These are phyloP conservation scores for Pseudocercospora eumusae DNA, from an alignment of 2,329 filamentous ascomycete genomes.

Conservation along the genomic window DNA sequence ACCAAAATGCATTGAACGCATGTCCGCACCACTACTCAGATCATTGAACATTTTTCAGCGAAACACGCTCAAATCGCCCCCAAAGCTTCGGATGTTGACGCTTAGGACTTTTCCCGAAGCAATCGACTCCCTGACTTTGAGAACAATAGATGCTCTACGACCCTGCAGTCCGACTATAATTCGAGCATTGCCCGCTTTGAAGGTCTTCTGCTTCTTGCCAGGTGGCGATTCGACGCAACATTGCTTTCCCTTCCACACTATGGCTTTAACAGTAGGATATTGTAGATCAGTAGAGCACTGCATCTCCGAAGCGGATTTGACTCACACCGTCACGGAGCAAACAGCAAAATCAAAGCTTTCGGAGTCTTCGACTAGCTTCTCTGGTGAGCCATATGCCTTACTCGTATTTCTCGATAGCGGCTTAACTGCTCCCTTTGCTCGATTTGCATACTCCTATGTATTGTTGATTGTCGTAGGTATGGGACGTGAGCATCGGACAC, in stretches of 20 bases:
- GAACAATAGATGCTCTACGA: constrained; percentile 42
- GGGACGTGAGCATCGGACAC: constrained; percentile 7
- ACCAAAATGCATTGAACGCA: constrained; percentile 15
- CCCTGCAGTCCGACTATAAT: constrained; percentile 53
- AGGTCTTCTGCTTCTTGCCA: constrained; percentile 48
- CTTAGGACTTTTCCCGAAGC: constrained; percentile 42
- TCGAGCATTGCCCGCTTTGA: constrained; percentile 42
- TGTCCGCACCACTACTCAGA: constrained; percentile 5
- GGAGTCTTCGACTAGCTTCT: constrained; percentile 47
- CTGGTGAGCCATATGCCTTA: constrained; percentile 47
- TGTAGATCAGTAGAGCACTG: constrained; percentile 39
- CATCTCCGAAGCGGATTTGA: neutral
- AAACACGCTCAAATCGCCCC: constrained; percentile 3
- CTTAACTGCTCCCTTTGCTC: constrained; percentile 12
- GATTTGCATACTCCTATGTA: constrained; percentile 15
- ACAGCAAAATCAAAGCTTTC: constrained; percentile 50
- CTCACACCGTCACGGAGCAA: constrained; percentile 44
- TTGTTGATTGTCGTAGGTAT: constrained; percentile 11
- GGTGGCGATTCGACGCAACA: constrained; percentile 55
- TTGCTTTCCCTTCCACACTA: constrained; percentile 48
- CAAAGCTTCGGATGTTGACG: constrained; percentile 5
- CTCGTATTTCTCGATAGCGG: constrained; percentile 19
- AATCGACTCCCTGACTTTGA: constrained; percentile 47
- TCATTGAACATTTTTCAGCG: constrained; percentile 11
- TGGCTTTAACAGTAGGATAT: constrained; percentile 45